These are phyloP conservation scores for Fusarium domesticum DNA, from an alignment of 2,329 filamentous ascomycete species.

Conservation along the genomic window DNA sequence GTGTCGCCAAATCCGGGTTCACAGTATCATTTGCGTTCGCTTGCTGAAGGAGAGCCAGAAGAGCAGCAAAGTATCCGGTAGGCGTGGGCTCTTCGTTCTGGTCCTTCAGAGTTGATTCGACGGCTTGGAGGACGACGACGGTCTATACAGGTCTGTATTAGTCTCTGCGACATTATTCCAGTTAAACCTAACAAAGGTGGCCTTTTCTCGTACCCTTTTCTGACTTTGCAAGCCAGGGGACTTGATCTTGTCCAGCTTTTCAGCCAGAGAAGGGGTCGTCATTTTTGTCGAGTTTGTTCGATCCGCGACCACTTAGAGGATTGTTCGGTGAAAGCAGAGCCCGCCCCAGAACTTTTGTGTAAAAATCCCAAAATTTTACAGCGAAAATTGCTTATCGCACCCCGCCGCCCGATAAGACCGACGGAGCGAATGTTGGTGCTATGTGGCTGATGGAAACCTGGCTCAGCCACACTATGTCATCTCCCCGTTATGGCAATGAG, in stretches of 20 bases:
- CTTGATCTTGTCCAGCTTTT: slow-evolving; percentile 96
- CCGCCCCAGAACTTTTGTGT: slow-evolving; percentile 17
- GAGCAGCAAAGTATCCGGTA: slow-evolving; percentile 93
- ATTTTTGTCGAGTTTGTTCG: slow-evolving; percentile 38
- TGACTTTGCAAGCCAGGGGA: slow-evolving; percentile 95
- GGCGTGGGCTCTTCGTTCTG: slow-evolving; percentile 80
- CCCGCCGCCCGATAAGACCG: slow-evolving; percentile 28
- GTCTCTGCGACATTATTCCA: slow-evolving; percentile 6
- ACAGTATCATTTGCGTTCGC: slow-evolving; percentile 65
- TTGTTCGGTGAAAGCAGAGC: slow-evolving; percentile 30
- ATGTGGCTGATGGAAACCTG: slow-evolving; percentile 5
- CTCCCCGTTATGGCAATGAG: slow-evolving; percentile 23
- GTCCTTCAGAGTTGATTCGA: slow-evolving; percentile 88
- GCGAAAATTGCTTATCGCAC: slow-evolving; percentile 31
- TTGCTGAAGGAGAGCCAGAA: slow-evolving; percentile 81
- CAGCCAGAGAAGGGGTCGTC: slow-evolving; percentile 59
- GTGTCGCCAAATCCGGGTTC: slow-evolving; percentile 78
- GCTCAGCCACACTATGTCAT: slow-evolving; percentile 14
- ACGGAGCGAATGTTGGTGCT: slow-evolving; percentile 3
- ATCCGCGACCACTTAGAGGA: slow-evolving; percentile 26
- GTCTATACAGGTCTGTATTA: slow-evolving; percentile 51
- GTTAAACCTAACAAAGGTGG: neutral
- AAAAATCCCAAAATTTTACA: slow-evolving; percentile 30
- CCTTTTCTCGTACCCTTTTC: slow-evolving; percentile 67
- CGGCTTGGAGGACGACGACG: slow-evolving; percentile 80